A percentile compares a stretch with the other conserved stretches of the same genome.
phyloP scores from a whole-genome alignment of 1,284 basidiomycete genomes.

The Rhodofomes roseus region DNA sequence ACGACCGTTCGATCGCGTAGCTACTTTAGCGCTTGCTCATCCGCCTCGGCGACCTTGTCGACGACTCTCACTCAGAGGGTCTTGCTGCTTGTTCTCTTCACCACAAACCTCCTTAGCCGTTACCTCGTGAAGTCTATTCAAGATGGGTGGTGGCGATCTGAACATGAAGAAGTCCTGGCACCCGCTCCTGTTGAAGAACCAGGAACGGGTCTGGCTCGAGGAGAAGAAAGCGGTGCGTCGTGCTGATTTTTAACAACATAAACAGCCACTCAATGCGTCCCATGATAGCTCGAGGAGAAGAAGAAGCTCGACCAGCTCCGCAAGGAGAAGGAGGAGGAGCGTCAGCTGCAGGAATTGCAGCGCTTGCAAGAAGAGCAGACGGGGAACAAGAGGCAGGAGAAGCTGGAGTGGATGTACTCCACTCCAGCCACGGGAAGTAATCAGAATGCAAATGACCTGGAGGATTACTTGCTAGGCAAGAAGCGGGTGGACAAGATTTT shows the following conservation, averaged over 20 bases:
- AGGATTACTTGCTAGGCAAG: slow-evolving; percentile 98
- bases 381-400: slow-evolving; percentile 90
- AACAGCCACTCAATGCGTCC: neutral
- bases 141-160: slow-evolving; percentile 93
- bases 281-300: slow-evolving; percentile 85
- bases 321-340: slow-evolving; percentile 96
- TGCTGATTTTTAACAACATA: neutral
- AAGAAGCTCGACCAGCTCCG: slow-evolving; percentile 96
- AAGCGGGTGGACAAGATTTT: slow-evolving; percentile 96
- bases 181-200: slow-evolving; percentile 95
- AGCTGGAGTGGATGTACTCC: slow-evolving; percentile 99
- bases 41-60: neutral
- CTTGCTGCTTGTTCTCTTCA: slow-evolving; percentile 6
- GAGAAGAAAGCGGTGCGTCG: slow-evolving; percentile 87
- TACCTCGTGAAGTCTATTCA: slow-evolving; percentile 36
- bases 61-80: neutral
- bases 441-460: slow-evolving; percentile 87
- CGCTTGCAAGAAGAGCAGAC: slow-evolving; percentile 92
- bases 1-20: slow-evolving; percentile 2
- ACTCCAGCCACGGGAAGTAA: slow-evolving; percentile 85
- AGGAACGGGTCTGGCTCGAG: slow-evolving; percentile 98
- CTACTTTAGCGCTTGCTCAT: neutral
- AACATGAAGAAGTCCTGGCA: slow-evolving; percentile 99
- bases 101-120: slow-evolving; percentile 11
- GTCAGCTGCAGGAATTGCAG: slow-evolving; percentile 94